Evolutionary conservation across 2,329 filamentous ascomycete species (phyloP), one percentile per base, ranked within the genome.

Genomic region (Coniochaeta pulveracea): DNA sequence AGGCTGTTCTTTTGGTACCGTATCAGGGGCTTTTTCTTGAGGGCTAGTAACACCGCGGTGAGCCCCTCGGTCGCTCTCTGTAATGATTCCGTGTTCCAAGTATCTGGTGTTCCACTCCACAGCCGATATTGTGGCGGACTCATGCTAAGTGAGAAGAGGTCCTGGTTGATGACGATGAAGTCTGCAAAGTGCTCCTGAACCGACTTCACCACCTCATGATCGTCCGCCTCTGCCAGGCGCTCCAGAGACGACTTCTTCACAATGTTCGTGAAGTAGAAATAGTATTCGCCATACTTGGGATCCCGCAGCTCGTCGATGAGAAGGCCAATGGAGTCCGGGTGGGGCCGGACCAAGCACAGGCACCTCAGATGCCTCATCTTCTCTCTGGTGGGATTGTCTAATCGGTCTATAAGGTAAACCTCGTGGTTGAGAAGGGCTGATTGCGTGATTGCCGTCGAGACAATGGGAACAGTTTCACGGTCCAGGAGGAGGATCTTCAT

Each of bases 401-500:
- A 65, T 38, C 91, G 85, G 58, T 98, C 91, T 49, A 93, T 95
- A 40, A 98, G 83, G 60, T 95, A 98, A 45, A 98, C 84, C 61
- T 96, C 89, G 62, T 98, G 86, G 51, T 85, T 94, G 41, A 98
- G 76, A 14, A 98, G 75, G 24, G 85, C 77, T 18, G 91, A 98
- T 56, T 98, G 93, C 2, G 91, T 96, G 40, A 89, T 89, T 35
- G 91, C 88, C 5, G 88, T 93, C 8, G 93, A 98, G 14, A 95
- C 77, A 45, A 96, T 93, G 11, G 85, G 76, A 15, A 96, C 80
- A 44, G 91, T 98, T 59, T 96, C 91, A 60, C 76, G 80, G 58
- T 98, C 91, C 47, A 98, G 67, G 42, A 98, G 66, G 37, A 98
- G 65, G 40, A 96, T 91, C 76, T 98, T 98, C 91, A 98, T 98